A percentile compares a stretch with the other conserved stretches of the same genome.
Conservation (phyloP, 306 rosid genomes). For the Canavalia ensiformis region DNA sequence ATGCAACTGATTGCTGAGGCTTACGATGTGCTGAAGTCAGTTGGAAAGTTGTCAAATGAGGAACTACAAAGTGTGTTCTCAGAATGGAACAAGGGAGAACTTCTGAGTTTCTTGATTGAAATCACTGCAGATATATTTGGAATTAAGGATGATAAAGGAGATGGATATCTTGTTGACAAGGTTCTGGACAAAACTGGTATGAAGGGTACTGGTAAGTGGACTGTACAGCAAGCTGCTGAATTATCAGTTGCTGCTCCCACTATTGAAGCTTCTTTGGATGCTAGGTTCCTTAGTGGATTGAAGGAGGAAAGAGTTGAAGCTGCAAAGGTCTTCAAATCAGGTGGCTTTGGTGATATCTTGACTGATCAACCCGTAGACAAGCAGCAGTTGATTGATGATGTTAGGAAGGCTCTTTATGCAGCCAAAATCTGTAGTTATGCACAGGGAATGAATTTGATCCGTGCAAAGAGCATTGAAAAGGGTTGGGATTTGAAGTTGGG, state of each 20-base stretch:
- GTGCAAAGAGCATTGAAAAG: slow-evolving; percentile 87
- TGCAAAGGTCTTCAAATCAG: slow-evolving; percentile 78
- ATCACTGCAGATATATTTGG: slow-evolving; percentile 92
- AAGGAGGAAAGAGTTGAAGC: slow-evolving; percentile 94
- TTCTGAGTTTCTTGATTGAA: slow-evolving; percentile 89
- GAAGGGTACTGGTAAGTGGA: slow-evolving; percentile 98
- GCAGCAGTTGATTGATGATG: slow-evolving; percentile 80
- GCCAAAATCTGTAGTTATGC: slow-evolving; percentile 96
- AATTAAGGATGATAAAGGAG: slow-evolving; percentile 85
- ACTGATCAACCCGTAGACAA: slow-evolving; percentile 71
- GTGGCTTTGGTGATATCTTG: slow-evolving; percentile 69
- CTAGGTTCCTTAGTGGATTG: slow-evolving; percentile 92
- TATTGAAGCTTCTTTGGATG: slow-evolving; percentile 91
- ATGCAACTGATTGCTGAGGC: slow-evolving; percentile 99
- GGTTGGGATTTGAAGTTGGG: slow-evolving; percentile 89
- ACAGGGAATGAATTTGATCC: slow-evolving; percentile 94
- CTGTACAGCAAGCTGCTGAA: slow-evolving; percentile 97
- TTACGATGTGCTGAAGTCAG: slow-evolving; percentile 89
- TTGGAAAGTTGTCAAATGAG: slow-evolving; percentile 87
- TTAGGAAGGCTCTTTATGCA: slow-evolving; percentile 90
- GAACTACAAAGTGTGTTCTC: slow-evolving; percentile 75
- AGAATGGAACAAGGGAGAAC: slow-evolving; percentile 96
- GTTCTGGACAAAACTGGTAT: slow-evolving; percentile 96
- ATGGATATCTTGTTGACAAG: slow-evolving; percentile 92
- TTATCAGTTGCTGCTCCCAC: slow-evolving; percentile 94